These are phyloP conservation scores for Oryza brachyantha DNA, from an alignment of 176 grass and related monocot species.

Conservation along the genomic window DNA sequence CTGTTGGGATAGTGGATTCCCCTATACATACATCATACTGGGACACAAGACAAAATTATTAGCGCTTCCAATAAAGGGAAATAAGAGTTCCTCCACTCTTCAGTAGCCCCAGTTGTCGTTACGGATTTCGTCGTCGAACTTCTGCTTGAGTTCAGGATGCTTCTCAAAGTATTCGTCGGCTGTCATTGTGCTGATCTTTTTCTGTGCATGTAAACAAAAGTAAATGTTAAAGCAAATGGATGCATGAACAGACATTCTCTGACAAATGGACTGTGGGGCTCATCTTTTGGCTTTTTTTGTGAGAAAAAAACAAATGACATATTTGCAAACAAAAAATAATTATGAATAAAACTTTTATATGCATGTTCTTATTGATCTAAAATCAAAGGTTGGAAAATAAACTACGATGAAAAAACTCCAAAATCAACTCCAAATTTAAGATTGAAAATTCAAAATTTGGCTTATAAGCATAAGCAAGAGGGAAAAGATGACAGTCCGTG, in stretches of 20 bases:
- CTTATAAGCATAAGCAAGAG: too few relatives aligned
- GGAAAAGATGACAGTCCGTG: too few relatives aligned
- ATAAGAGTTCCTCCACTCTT: slow-evolving; percentile 26
- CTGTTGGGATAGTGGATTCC: slow-evolving; percentile 4
- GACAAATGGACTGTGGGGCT: neutral
- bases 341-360: too few relatives aligned
- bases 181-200: slow-evolving; percentile 93
- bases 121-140: slow-evolving; percentile 91
- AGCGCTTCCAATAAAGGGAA: slow-evolving; percentile 18
- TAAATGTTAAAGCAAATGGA: neutral
- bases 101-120: slow-evolving; percentile 93
- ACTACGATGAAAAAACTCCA: too few relatives aligned
- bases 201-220: slow-evolving; percentile 39
- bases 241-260: neutral
- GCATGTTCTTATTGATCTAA: too few relatives aligned
- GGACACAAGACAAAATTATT: slow-evolving; percentile 36
- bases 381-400: too few relatives aligned
- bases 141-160: slow-evolving; percentile 87
- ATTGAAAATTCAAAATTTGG: too few relatives aligned
- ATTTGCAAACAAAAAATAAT: too few relatives aligned
- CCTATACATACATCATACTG: slow-evolving; percentile 24
- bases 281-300: too few relatives aligned
- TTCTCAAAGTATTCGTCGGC: slow-evolving; percentile 84
- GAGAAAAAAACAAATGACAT: too few relatives aligned
- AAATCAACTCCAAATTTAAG: too few relatives aligned